Evolutionary conservation across 768 basidiomycete genomes (phyloP).

Genomic region (Suillus paluster): DNA sequence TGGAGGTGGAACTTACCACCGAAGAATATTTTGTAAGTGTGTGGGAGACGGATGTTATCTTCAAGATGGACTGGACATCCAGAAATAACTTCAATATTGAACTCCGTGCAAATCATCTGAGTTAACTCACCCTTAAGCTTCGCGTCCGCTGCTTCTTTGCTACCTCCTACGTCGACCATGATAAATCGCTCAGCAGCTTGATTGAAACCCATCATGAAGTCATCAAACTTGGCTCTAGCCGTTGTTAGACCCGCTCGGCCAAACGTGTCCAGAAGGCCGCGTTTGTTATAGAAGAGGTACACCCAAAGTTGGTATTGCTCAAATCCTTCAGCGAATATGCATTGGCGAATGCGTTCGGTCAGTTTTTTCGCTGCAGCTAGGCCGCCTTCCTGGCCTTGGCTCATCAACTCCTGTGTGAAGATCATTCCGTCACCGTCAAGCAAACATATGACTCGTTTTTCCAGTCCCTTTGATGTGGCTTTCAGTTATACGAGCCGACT

Average conservation of each 20-base stretch:
- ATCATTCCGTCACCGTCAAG: constrained; percentile 71
- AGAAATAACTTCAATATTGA: constrained; percentile 8
- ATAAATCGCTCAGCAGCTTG: constrained; percentile 68
- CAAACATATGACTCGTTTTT: constrained; percentile 47
- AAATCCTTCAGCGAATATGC: constrained; percentile 24
- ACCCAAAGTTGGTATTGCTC: constrained; percentile 57
- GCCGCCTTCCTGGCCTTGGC: constrained; percentile 61
- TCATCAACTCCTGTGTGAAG: constrained; percentile 56
- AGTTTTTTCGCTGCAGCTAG: constrained; percentile 56
- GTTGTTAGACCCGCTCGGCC: constrained; percentile 36
- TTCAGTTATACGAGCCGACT: constrained; percentile 3
- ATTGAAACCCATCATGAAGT: constrained; percentile 72
- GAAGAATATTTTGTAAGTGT: constrained; percentile 69
- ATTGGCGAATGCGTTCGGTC: constrained; percentile 33
- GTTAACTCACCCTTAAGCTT: constrained; percentile 67
- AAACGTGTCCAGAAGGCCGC: constrained; percentile 59
- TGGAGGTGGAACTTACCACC: constrained; percentile 48
- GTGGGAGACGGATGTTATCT: constrained; percentile 53
- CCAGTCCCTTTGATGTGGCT: constrained; percentile 26
- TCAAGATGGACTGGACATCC: constrained; percentile 41
- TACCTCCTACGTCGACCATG: constrained; percentile 71
- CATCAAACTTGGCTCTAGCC: constrained; percentile 53
- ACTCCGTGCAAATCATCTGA: not conserved
- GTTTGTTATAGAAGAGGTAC: constrained; percentile 66
- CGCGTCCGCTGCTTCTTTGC: constrained; percentile 76